Conservation (phyloP, 805 yeast genomes). For the Candida maris region DNA sequence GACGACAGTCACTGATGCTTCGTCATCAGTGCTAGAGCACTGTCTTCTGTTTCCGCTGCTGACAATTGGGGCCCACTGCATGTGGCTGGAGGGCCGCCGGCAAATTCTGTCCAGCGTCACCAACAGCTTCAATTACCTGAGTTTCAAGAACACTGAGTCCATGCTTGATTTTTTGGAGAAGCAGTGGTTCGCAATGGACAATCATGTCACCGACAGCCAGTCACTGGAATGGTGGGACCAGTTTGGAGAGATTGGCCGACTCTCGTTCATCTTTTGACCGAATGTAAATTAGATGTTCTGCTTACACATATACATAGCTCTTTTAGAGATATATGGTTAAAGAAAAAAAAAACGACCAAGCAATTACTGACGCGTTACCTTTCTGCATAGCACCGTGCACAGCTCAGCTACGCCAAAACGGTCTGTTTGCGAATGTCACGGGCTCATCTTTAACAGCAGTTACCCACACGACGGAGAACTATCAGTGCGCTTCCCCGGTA, state of each 20-base stretch:
- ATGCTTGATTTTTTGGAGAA: constrained; percentile 15
- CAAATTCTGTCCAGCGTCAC: constrained; percentile 11
- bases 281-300: no score
- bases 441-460: no score
- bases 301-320: no score
- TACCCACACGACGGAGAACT: no score
- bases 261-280: constrained; percentile 16
- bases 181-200: constrained; percentile 14
- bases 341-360: no score
- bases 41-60: constrained; percentile 27
- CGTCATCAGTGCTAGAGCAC: constrained; percentile 18
- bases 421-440: no score
- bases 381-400: no score
- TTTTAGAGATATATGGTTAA: no score
- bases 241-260: constrained; percentile 15
- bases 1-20: neutral
- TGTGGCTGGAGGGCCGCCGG: constrained; percentile 10
- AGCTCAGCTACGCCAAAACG: no score
- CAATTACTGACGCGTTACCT: no score
- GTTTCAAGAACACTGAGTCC: constrained; percentile 20
- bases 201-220: neutral
- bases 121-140: constrained; percentile 15
- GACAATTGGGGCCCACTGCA: constrained; percentile 24
- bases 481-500: no score
- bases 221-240: constrained; percentile 16